Percentiles rank a stretch among this genome's conserved stretches.
Evolutionary conservation across 768 basidiomycete species (phyloP).

Genomic region (Boletus rubescentipes): DNA sequence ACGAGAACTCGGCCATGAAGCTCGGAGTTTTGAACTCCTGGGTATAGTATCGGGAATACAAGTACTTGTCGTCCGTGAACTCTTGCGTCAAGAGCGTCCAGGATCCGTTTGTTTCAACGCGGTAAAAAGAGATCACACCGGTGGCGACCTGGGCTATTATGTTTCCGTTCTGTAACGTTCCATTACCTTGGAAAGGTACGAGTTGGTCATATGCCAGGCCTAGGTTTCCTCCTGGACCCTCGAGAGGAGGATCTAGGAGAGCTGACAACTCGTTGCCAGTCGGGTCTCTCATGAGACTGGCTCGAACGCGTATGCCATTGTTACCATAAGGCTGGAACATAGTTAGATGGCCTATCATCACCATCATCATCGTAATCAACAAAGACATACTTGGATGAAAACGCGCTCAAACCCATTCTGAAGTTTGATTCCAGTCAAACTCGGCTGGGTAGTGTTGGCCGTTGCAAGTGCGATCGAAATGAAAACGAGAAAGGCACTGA

Average conservation of each 20-base stretch:
- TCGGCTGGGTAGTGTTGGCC: conserved; percentile 19
- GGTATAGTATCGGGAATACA: conserved; percentile 26
- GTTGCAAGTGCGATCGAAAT: neutral
- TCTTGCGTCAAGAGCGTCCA: conserved; percentile 3
- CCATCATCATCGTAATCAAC: neutral
- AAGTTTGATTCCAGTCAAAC: conserved; percentile 33
- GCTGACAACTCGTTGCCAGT: neutral
- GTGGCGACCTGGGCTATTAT: neutral
- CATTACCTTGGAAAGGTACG: neutral
- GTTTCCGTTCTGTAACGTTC: neutral
- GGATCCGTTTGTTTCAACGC: neutral
- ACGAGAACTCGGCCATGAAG: conserved; percentile 34
- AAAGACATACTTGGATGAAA: conserved; percentile 2
- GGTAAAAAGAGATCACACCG: neutral
- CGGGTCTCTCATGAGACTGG: neutral
- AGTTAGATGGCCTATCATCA: neutral
- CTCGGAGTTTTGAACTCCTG: conserved; percentile 16
- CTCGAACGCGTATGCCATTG: neutral
- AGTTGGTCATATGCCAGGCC: neutral
- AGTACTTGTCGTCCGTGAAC: neutral
- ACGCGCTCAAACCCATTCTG: conserved; percentile 38
- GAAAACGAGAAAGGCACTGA: neutral
- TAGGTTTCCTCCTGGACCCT: neutral
- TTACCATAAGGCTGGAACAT: neutral
- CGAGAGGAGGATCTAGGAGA: neutral